Percentiles rank a stretch among this genome's conserved stretches.
Conservation (phyloP, 1,139 yeast species). For the Protomyces pachydermus region DNA sequence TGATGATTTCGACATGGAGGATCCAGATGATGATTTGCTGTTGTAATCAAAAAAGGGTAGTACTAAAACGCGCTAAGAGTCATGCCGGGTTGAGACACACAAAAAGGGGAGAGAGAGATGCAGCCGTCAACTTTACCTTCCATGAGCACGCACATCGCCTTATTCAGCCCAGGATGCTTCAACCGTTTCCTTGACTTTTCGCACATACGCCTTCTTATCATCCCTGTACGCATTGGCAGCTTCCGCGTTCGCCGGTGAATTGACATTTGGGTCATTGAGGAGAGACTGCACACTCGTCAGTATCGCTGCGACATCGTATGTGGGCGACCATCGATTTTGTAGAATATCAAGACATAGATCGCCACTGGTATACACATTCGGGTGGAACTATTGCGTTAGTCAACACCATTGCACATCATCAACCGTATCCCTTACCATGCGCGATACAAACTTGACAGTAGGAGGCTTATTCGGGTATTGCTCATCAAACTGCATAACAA, state of each 20-base stretch:
- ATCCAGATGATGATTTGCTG: constrained; percentile 80
- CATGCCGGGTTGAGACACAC: too few relatives aligned
- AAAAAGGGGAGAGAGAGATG: too few relatives aligned
- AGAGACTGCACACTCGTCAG: constrained; percentile 73
- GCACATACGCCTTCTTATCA: constrained; percentile 85
- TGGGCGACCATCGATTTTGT: constrained; percentile 98
- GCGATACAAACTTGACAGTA: constrained; percentile 77
- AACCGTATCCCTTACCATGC: constrained; percentile 50
- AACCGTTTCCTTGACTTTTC: constrained; percentile 88
- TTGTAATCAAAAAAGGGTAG: not conserved
- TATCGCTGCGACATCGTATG: constrained; percentile 96
- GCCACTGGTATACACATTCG: constrained; percentile 92
- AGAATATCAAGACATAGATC: constrained; percentile 92
- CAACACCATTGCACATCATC: not conserved
- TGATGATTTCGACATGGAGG: constrained; percentile 93
- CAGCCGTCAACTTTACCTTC: too few relatives aligned
- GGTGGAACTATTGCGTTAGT: constrained; percentile 57
- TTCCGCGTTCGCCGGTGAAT: constrained; percentile 96
- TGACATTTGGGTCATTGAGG: constrained; percentile 90
- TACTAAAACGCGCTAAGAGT: not conserved
- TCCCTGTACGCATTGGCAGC: constrained; percentile 95
- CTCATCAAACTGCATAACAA: constrained; percentile 84
- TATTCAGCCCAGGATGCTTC: constrained; percentile 72
- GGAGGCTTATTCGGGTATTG: constrained; percentile 98
- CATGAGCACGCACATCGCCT: too few relatives aligned